Conservation (phyloP, 805 yeast species). For the Ogataea angusta region DNA sequence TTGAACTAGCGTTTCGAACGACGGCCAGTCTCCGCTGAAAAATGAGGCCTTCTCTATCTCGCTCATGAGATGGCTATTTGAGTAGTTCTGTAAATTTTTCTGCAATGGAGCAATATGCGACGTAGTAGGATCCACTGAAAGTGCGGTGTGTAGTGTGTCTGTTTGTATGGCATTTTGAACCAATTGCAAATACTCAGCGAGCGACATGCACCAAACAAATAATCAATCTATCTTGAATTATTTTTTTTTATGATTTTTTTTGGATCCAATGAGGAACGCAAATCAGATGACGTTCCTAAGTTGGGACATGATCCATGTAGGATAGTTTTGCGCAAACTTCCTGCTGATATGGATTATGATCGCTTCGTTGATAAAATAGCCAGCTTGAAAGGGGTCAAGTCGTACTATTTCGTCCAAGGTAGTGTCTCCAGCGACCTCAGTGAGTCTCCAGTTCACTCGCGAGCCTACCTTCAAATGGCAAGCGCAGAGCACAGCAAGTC, state of each 20-base stretch:
- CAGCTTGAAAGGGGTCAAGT: neutral
- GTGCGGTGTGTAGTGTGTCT: constrained; percentile 10
- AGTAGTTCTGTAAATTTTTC: constrained; percentile 19
- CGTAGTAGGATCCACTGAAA: constrained; percentile 25
- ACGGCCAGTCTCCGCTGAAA: constrained; percentile 37
- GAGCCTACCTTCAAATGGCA: constrained; percentile 33
- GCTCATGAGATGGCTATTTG: constrained; percentile 23
- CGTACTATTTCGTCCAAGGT: constrained; percentile 1
- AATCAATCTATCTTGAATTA: neutral
- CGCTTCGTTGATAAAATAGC: constrained; percentile 22
- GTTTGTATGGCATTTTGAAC: constrained; percentile 9
- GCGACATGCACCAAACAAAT: constrained; percentile 5
- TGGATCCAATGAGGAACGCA: neutral
- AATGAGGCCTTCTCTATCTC: constrained; percentile 29
- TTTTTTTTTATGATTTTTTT: constrained; percentile 1
- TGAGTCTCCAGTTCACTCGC: constrained; percentile 35
- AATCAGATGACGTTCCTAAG: neutral
- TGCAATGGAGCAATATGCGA: constrained; percentile 28
- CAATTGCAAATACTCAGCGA: constrained; percentile 13
- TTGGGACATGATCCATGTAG: constrained; percentile 19
- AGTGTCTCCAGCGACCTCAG: neutral
- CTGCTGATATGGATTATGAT: constrained; percentile 36
- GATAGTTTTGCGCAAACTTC: constrained; percentile 40
- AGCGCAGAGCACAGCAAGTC: neutral
- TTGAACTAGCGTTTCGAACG: constrained; percentile 42